Conservation (phyloP, 1,139 yeast species). For the Casaregolazyma suthepensis region DNA sequence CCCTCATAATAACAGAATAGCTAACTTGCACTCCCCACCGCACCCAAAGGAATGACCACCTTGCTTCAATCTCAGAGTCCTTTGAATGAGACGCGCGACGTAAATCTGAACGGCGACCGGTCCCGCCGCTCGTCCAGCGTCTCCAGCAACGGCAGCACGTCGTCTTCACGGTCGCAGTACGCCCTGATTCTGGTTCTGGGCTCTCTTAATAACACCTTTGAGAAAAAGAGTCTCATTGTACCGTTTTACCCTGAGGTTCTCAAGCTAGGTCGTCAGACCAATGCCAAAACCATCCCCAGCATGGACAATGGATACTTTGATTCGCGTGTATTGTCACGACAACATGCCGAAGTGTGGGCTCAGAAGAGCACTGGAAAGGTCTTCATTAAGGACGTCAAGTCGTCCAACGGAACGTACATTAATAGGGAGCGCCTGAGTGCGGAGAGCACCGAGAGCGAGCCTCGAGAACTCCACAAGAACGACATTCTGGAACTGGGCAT, state of each 20-base stretch:
- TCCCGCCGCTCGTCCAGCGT: not conserved
- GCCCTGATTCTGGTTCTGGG: conserved; percentile 55
- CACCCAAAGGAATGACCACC: not conserved
- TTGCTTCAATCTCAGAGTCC: not conserved
- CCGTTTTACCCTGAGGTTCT: conserved; percentile 80
- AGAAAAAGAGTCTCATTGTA: conserved; percentile 67
- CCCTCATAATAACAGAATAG: not conserved
- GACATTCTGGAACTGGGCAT: conserved; percentile 87
- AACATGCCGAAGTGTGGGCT: conserved; percentile 86
- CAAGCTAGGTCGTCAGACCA: conserved; percentile 82
- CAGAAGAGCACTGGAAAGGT: conserved; percentile 62
- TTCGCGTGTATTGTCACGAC: conserved; percentile 84
- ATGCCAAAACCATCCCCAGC: conserved; percentile 65
- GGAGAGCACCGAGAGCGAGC: conserved; percentile 47
- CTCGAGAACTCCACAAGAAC: conserved; percentile 58
- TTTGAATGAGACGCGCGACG: not conserved
- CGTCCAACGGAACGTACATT: conserved; percentile 91
- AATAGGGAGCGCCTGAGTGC: conserved; percentile 60
- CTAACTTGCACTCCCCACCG: not conserved
- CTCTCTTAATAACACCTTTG: conserved; percentile 78
- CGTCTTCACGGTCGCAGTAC: conserved; percentile 29
- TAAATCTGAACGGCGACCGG: not conserved
- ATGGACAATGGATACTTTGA: conserved; percentile 90
- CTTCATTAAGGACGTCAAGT: conserved; percentile 77
- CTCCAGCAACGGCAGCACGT: not conserved